Evolutionary conservation across 1,284 basidiomycete genomes (phyloP), one percentile per base, ranked within the genome.

Genomic region (Cryptococcus floricola): DNA sequence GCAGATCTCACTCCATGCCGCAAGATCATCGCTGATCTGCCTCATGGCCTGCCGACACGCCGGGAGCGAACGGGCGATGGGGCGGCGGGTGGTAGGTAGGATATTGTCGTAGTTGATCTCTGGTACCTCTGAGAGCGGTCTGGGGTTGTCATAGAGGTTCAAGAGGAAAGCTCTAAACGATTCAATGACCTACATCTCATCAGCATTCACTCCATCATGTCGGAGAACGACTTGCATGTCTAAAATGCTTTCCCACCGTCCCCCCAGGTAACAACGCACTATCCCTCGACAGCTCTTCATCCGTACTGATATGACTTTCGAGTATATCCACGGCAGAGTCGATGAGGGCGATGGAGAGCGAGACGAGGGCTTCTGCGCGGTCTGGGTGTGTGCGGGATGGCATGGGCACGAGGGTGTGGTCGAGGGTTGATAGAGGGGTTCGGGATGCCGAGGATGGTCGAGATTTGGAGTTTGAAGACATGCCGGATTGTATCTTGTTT

Each of bases 31-130:
- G 9, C 65, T 42, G 10, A 74, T 62, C 7, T 52, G 48, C 19
- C 42, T 19, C 54, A 71, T 58, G 7, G 68, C 66, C 16, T 52
- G 48, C 2, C 57, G 50, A 50, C 72, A 73, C 1, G 63, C 45
- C 1, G 56, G 39, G 16, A 73, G 28, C 7, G 59, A 59, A 9
- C 62, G 61, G 2, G 71, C 70, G 9, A 72, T 59, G 2, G 53
- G 44, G 19, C 55, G 39, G 1, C 72, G 63, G 0, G 64, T 52
- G 5, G 50, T 41, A 0, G 69, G 71, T 0, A 68, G 57, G 12
- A 68, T 62, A 1, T 65, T 62, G 48, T 75, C 72, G 56, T 75
- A 75, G 63, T 75, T 64, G 49, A 75, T 70, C 34, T 64, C 60
- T 14, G 60, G 48, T 9, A 51, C 50, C 12, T 8, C 46, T 27